Base-by-base conservation (phyloP, 805 yeast genomes). In the Debaryomyces castellii region DNA sequence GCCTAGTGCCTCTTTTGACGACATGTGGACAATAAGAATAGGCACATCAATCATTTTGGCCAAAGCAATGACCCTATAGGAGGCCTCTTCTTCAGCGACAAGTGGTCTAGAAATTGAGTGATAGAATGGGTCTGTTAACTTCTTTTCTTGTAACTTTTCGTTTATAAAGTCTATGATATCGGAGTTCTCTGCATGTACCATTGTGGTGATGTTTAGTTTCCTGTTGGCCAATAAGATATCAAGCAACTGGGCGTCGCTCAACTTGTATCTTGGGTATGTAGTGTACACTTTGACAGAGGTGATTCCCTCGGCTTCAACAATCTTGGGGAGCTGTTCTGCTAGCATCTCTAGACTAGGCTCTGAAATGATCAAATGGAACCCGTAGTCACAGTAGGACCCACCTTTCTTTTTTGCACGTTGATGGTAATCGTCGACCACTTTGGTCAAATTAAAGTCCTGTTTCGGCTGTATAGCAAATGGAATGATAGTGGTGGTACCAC, bases 111-210 rank as follows among this genome's bases (percentile, higher is more conserved):
- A 69, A 16, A 72, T 61, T 2, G 78, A 67, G 52, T 76, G 81
- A 50, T 67, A 75, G 46, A 52, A 72, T 3, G 81, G 79, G 18
- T 22, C 67, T 74, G 1, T 67, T 50, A 68, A 50, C 3, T 63
- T 60, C 43, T 67, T 63, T 47, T 62, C 59, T 45, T 69, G 69
- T 12, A 75, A 55, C 40, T 71, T 70, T 32, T 69, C 68, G 44
- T 64, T 68, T 47, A 72, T 60, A 50, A 67, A 72, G 23, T 62
- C 61, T 38, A 76, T 74, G 39, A 76, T 65, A 46, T 76, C 80
- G 39, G 74, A 66, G 53, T 75, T 75, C 51, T 76, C 81, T 12
- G 81, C 80, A 51, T 76, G 81, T 21, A 75, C 67, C 77, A 76
- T 73, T 1, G 75, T 70, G 5, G 80, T 76, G 52, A 76, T 65